Evolutionary conservation across 305 asterid species (phyloP).

Genomic region (Solanum hybrid): DNA sequence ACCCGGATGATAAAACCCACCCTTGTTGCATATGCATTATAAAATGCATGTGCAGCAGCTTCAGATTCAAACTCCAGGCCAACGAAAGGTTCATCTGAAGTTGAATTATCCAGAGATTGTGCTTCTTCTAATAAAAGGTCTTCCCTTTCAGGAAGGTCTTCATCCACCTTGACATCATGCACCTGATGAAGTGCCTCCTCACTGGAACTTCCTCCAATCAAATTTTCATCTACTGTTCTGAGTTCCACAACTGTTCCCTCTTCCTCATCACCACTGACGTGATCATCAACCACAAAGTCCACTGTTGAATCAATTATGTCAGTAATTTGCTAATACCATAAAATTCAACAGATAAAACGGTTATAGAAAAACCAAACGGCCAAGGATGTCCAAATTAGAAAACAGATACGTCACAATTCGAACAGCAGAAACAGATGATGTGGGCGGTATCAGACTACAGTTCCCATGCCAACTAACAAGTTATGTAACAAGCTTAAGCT

Average conservation of each 20-base stretch:
- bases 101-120: conserved; percentile 40
- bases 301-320: conserved; percentile 10
- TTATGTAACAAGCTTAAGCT: neutral
- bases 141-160: conserved; percentile 55
- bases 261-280: conserved; percentile 59
- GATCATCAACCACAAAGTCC: conserved; percentile 62
- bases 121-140: conserved; percentile 45
- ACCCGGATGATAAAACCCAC: conserved; percentile 84
- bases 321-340: neutral
- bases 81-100: conserved; percentile 62
- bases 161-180: conserved; percentile 54
- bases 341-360: neutral
- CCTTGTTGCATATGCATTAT: conserved; percentile 73
- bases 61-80: conserved; percentile 95
- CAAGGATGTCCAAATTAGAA: neutral
- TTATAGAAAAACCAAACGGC: neutral
- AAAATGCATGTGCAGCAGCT: conserved; percentile 90
- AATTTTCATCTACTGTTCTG: conserved; percentile 42
- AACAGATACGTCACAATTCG: neutral
- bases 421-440: neutral
- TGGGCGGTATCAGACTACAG: neutral
- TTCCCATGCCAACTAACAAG: neutral
- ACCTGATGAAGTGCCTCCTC: conserved; percentile 49
- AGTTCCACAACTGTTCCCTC: conserved; percentile 53
- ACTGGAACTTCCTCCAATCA: conserved; percentile 43